phyloP scores from a whole-genome alignment of 176 grass and related monocot genomes.

The Aegilops longissima region DNA sequence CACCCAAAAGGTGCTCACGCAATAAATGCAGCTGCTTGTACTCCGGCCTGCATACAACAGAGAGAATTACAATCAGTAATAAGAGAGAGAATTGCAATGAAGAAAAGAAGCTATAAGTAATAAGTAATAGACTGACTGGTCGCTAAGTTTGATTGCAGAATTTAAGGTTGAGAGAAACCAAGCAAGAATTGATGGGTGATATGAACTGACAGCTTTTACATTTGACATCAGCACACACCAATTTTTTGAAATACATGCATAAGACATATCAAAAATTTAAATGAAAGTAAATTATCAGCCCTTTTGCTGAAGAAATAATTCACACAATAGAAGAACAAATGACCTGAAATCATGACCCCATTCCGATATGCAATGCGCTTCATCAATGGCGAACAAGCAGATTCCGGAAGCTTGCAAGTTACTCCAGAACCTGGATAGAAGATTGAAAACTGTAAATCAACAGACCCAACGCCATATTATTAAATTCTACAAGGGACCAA shows the following conservation, averaged over 20 bases:
- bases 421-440: conserved; percentile 74
- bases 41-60: conserved; percentile 60
- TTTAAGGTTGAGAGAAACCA: background rate
- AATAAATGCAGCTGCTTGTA: conserved; percentile 85
- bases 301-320: background rate
- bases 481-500: conserved; percentile 4
- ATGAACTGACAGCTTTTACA: background rate
- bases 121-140: background rate
- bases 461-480: background rate
- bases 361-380: conserved; percentile 97
- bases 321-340: background rate
- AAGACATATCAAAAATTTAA: background rate
- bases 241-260: conserved; percentile 8
- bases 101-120: background rate
- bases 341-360: conserved; percentile 99
- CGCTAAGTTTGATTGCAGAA: background rate
- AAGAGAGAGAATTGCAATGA: background rate
- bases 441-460: conserved; percentile 7
- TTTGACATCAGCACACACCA: background rate
- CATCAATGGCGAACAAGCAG: conserved; percentile 89
- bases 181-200: background rate
- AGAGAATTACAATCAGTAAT: background rate
- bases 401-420: conserved; percentile 72
- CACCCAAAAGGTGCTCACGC: conserved; percentile 59
- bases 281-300: background rate